phyloP scores from a whole-genome alignment of 768 basidiomycete species.

The Trametes cubensis region DNA sequence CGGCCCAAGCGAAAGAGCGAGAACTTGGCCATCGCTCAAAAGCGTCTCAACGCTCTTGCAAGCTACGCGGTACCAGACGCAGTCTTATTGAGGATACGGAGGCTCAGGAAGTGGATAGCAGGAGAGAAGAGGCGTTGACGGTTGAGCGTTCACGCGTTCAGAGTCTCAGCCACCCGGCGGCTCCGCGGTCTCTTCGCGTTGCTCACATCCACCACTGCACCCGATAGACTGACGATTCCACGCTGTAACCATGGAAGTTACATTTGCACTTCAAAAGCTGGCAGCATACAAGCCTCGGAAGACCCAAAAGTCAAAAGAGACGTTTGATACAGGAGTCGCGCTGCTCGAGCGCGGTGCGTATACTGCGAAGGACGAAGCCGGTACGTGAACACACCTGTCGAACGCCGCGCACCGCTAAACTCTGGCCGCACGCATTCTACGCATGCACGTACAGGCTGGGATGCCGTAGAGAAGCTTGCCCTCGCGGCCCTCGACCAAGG shows the following conservation, averaged over 20 bases:
- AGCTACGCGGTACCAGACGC: too few species aligned
- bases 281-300: conserved; percentile 38
- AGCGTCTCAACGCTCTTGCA: neutral
- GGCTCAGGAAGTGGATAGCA: too few species aligned
- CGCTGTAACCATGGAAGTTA: conserved; percentile 32
- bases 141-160: too few species aligned
- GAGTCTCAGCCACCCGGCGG: too few species aligned
- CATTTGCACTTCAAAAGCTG: conserved; percentile 38
- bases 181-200: too few species aligned
- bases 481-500: conserved; percentile 80
- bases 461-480: conserved; percentile 77
- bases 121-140: too few species aligned
- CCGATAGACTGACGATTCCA: neutral
- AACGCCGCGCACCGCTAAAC: neutral
- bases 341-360: conserved; percentile 36
- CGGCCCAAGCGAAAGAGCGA: conserved; percentile 46
- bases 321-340: conserved; percentile 36
- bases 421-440: neutral
- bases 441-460: conserved; percentile 58
- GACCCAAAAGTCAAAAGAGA: conserved; percentile 37
- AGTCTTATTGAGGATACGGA: too few species aligned
- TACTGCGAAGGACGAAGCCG: conserved; percentile 37
- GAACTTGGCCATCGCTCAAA: conserved; percentile 31
- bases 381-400: conserved; percentile 21
- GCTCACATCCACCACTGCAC: neutral